A percentile compares a stretch with the other conserved stretches of the same genome.
Evolutionary conservation across 352 stramenopile genomes (phyloP).

Genomic region (Thraustochytrium sp.): DNA sequence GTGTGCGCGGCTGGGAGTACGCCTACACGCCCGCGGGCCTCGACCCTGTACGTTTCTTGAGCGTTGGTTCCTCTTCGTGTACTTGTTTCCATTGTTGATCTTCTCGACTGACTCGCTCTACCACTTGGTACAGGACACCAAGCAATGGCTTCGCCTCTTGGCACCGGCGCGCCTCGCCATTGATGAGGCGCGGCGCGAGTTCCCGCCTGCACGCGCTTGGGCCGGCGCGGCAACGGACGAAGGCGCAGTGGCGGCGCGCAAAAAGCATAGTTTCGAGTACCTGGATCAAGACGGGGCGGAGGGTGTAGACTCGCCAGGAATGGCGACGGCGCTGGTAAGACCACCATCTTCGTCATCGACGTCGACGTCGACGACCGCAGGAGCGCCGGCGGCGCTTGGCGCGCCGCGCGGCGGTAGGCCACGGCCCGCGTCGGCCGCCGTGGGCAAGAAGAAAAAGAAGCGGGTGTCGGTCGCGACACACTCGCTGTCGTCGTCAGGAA

Average conservation of each 20-base stretch:
- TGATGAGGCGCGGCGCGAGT: background rate
- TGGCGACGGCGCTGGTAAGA: no score
- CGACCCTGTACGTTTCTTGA: slow-evolving; percentile 4
- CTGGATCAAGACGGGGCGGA: background rate
- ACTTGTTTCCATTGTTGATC: background rate
- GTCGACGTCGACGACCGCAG: no score
- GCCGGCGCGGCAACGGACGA: background rate
- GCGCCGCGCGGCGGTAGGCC: no score
- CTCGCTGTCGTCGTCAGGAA: background rate
- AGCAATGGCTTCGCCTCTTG: slow-evolving; percentile 27
- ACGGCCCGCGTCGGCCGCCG: no score
- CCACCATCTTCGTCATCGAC: no score
- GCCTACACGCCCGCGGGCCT: slow-evolving; percentile 13
- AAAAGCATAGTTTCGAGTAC: background rate
- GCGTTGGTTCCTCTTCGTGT: background rate
- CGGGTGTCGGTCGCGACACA: no score
- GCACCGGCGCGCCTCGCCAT: background rate
- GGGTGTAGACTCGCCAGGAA: no score
- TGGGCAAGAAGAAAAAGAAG: no score
- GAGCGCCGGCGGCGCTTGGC: no score
- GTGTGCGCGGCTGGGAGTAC: slow-evolving; percentile 26
- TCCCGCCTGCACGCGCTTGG: background rate
- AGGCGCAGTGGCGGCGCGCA: no score
- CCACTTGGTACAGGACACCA: background rate
- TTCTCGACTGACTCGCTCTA: background rate